phyloP scores from a whole-genome alignment of 2,329 filamentous ascomycete species.

The Trichoderma sp. region DNA sequence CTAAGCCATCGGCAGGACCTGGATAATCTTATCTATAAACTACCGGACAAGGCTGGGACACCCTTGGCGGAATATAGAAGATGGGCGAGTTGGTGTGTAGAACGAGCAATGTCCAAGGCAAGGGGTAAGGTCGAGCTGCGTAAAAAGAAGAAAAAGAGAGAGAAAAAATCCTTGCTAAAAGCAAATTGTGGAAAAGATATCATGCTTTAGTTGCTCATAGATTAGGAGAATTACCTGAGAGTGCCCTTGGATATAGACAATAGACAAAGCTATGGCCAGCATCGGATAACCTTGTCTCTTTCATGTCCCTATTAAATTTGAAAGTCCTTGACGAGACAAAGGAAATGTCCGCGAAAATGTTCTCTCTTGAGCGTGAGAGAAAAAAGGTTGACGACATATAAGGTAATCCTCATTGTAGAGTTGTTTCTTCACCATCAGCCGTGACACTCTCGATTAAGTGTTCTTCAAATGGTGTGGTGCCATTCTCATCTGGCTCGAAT shows the following conservation, averaged over 20 bases:
- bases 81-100: too few relatives aligned
- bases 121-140: neutral
- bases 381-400: neutral
- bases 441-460: neutral
- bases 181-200: too few relatives aligned
- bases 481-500: neutral
- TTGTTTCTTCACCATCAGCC: too few relatives aligned
- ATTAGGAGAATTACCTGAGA: neutral
- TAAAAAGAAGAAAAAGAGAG: too few relatives aligned
- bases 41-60: constrained; percentile 54
- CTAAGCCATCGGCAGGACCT: constrained; percentile 97
- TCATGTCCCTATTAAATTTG: too few relatives aligned
- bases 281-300: neutral
- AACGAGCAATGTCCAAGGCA: neutral
- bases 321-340: too few relatives aligned
- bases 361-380: neutral
- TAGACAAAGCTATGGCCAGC: neutral
- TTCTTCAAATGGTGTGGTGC: neutral
- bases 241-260: neutral
- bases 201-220: too few relatives aligned
- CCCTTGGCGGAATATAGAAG: constrained; percentile 31
- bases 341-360: too few relatives aligned
- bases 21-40: constrained; percentile 72
- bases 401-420: neutral
- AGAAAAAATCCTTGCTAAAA: too few relatives aligned